Conservation (phyloP, 805 yeast species). For the Zygoascus biomembranicola region DNA sequence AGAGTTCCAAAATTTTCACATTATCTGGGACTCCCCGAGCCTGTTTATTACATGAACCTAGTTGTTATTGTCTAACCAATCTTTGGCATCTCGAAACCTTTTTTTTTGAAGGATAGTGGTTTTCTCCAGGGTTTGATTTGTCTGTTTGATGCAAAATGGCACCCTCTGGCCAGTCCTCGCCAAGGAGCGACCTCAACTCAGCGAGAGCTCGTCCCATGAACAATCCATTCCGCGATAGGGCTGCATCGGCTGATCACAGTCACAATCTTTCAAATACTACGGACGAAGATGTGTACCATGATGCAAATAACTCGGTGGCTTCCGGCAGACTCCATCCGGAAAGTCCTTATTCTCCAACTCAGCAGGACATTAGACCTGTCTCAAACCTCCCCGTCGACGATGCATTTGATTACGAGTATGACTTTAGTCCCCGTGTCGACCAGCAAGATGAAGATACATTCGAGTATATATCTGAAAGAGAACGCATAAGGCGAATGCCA, state of each 20-base stretch:
- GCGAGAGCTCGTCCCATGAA: not conserved
- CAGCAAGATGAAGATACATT: not conserved
- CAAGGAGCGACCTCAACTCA: not conserved
- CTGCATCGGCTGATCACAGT: not conserved
- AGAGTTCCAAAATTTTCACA: too few species aligned
- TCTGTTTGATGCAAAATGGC: not conserved
- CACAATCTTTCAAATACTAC: not conserved
- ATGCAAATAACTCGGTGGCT: not conserved
- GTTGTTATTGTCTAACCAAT: too few species aligned
- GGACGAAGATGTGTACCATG: not conserved
- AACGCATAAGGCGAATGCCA: not conserved
- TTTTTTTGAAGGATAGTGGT: too few species aligned
- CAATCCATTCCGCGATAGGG: not conserved
- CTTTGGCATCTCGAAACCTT: too few species aligned
- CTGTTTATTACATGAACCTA: too few species aligned
- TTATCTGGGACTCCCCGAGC: too few species aligned
- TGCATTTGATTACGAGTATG: constrained; percentile 12
- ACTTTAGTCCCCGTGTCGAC: constrained; percentile 1
- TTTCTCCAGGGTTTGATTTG: too few species aligned
- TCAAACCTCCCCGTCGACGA: constrained; percentile 15
- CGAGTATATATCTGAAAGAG: not conserved
- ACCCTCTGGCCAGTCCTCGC: not conserved
- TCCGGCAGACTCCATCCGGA: not conserved
- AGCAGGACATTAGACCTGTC: constrained; percentile 10
- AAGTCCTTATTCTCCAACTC: not conserved